Evolutionary conservation across 169 alveolate species (phyloP), one percentile per base, ranked within the genome.

Genomic region (Plasmodium gonderi): DNA sequence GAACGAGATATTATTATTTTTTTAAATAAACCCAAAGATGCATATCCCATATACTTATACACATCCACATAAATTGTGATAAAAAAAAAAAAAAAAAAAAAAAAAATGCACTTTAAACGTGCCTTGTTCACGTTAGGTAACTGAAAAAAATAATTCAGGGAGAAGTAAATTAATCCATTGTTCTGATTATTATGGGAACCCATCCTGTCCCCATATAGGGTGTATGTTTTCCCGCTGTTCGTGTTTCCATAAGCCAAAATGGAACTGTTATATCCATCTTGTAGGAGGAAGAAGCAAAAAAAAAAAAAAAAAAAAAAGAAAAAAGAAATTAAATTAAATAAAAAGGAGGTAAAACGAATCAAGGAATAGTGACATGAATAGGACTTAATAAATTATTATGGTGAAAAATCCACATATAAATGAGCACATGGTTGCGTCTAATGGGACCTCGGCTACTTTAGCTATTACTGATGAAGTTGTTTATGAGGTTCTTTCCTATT

Each of bases 211-310:
- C 92, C 92, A 36, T 85, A 85, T 44, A 85, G 47, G 29, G 92
- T 85, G 68, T 85, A 85, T 45, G 92, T 85, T 47, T 85, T 85
- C 11, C 92, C 92, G 44, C 92, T 85, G 64, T 85, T 85, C 0
- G 92, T 85, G 51, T 85, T 85, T 74, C 92, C 92, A 42, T 85
- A 85, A 7, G 92, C 87, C 67, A 85, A 42, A 65, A 85, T 85
- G n/a, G 92, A 85, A 45, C 92, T 85, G 72, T 85, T 85, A 36
- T 85, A 85, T 20, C 92, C 92, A 67, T 75, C 92, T 85, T 85
- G 38, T 60, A 33, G 45, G n/a, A 20, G 36, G 31, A n/a, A n/a
- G 54, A 5, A 20, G 33, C 1, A 5, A 47, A 5, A 1, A 3
- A 49, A 77, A 49, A 77, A 23, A 47, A 26, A 79, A 20, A 17